A percentile compares a stretch with the other conserved stretches of the same genome.
Evolutionary conservation across 2,329 filamentous ascomycete genomes (phyloP).

Genomic region (Alternaria sp.): DNA sequence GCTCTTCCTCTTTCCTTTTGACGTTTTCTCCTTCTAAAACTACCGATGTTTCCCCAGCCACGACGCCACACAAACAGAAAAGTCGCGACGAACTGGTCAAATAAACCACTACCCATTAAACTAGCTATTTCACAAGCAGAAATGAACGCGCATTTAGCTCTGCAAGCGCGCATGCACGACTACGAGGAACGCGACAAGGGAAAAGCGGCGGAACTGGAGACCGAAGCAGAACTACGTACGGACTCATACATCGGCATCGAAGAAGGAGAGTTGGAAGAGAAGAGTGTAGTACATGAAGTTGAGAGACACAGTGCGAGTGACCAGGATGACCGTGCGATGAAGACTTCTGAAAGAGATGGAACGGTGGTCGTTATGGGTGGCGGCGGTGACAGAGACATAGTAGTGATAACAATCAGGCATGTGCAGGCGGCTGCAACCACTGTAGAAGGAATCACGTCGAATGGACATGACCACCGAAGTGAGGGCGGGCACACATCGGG

Average conservation of each 20-base stretch:
- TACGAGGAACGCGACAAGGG: not conserved
- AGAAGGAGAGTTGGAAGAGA: not conserved
- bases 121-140: not conserved
- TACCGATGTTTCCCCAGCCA: not conserved
- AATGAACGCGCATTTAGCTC: not conserved
- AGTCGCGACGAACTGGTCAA: not conserved
- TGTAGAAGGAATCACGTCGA: not conserved
- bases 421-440: not conserved
- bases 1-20: not conserved
- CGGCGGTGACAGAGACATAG: not conserved
- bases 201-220: not conserved
- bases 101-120: not conserved
- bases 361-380: not conserved
- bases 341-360: not conserved
- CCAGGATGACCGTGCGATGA: not conserved
- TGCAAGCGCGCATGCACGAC: constrained; percentile 1
- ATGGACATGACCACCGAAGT: not conserved
- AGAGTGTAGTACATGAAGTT: not conserved
- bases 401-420: not conserved
- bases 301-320: not conserved
- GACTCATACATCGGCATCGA: not conserved
- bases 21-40: not conserved
- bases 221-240: not conserved
- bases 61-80: not conserved
- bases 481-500: not conserved